Conservation (phyloP, 129 eudicot genomes). For the Daucus carota region DNA sequence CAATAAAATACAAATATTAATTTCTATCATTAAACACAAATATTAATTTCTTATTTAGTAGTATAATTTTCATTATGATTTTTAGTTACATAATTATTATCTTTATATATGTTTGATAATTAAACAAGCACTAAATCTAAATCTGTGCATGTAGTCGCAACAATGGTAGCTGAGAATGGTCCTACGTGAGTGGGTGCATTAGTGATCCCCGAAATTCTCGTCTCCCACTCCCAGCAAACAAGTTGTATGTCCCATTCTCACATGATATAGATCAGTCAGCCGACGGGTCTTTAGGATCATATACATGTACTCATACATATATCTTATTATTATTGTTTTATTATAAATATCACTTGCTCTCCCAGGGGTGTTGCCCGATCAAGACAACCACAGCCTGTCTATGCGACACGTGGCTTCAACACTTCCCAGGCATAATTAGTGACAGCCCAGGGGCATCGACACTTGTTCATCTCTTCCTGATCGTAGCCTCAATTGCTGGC, state of each 20-base stretch:
- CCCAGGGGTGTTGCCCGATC: neutral
- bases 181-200: neutral
- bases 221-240: constrained; percentile 3
- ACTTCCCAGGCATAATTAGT: neutral
- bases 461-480: neutral
- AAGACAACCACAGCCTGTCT: neutral
- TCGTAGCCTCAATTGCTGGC: neutral
- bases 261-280: neutral
- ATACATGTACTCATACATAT: too few relatives aligned
- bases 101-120: too few relatives aligned
- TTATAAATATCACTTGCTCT: too few relatives aligned
- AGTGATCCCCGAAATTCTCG: neutral
- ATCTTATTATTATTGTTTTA: too few relatives aligned
- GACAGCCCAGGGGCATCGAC: neutral
- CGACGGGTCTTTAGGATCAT: neutral
- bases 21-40: too few relatives aligned
- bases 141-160: too few relatives aligned
- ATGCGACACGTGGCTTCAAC: neutral
- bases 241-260: neutral
- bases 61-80: too few relatives aligned
- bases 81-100: too few relatives aligned
- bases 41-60: too few relatives aligned
- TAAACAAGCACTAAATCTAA: too few relatives aligned
- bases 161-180: neutral
- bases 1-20: too few relatives aligned